Conservation (phyloP, 2,329 filamentous ascomycete species). For the Aureobasidium zeae region DNA sequence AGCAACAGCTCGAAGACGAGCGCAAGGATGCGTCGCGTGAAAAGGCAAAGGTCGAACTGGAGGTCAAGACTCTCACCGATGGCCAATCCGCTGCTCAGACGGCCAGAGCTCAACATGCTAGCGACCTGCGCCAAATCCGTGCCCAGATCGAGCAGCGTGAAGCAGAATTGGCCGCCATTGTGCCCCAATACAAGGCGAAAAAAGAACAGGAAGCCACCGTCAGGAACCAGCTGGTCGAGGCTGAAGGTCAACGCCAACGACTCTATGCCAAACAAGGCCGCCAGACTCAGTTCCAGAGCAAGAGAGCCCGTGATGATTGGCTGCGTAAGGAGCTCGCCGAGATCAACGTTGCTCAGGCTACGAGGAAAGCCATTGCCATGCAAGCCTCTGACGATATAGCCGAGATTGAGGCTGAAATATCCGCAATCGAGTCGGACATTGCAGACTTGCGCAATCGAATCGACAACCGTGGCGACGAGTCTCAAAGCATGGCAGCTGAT, state of each 20-base stretch:
- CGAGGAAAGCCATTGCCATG: conserved; percentile 73
- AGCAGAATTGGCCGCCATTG: conserved; percentile 61
- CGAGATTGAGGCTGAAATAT: conserved; percentile 61
- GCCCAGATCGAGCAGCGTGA: conserved; percentile 68
- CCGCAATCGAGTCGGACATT: conserved; percentile 63
- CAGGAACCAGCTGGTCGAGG: conserved; percentile 63
- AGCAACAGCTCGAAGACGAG: conserved; percentile 80
- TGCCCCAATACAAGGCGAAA: conserved; percentile 65
- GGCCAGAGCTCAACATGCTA: conserved; percentile 59
- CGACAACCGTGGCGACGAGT: conserved; percentile 67
- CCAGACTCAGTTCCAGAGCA: conserved; percentile 77
- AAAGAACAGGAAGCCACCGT: conserved; percentile 64
- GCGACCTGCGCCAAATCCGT: conserved; percentile 63
- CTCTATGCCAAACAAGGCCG: conserved; percentile 89
- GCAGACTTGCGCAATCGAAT: conserved; percentile 60
- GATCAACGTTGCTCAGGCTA: conserved; percentile 63
- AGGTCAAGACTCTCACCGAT: conserved; percentile 72
- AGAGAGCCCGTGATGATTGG: conserved; percentile 78
- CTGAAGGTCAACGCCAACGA: conserved; percentile 64
- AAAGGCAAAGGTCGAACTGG: conserved; percentile 77
- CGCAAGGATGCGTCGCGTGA: conserved; percentile 70
- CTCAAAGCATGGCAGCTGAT: conserved; percentile 62
- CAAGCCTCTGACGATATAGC: conserved; percentile 76
- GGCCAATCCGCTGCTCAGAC: conserved; percentile 71
- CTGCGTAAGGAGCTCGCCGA: conserved; percentile 73